Evolutionary conservation across 192 early-diverging fungal genomes (phyloP).

Genomic region (Phycomyces blakesleeanus): DNA sequence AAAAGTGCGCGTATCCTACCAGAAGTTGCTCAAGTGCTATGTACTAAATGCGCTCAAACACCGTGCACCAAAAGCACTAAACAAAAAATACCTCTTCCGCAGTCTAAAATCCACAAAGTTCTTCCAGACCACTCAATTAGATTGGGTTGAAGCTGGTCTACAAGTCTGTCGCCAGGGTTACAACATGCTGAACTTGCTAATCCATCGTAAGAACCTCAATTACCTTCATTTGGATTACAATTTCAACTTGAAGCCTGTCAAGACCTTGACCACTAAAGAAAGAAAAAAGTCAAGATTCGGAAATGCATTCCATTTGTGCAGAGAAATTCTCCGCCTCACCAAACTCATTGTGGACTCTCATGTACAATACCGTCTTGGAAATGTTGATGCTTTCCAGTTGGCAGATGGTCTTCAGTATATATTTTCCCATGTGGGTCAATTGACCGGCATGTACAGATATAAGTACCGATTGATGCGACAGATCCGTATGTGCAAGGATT

Average conservation of each 20-base stretch:
- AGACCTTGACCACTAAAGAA: conserved; percentile 98
- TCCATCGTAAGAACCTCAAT: conserved; percentile 97
- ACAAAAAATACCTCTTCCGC: conserved; percentile 92
- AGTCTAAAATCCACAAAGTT: conserved; percentile 97
- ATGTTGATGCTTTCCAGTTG: conserved; percentile 98
- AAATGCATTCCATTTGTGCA: conserved; percentile 93
- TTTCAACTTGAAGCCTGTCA: conserved; percentile 98
- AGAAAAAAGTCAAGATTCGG: conserved; percentile 98
- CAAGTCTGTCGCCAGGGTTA: conserved; percentile 98
- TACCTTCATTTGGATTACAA: conserved; percentile 99
- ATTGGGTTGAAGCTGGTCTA: conserved; percentile 99
- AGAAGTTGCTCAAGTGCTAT: conserved; percentile 96
- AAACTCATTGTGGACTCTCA: conserved; percentile 97
- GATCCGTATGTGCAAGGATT: conserved; percentile 75
- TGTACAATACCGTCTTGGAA: conserved; percentile 96
- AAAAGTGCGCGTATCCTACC: conserved; percentile 98
- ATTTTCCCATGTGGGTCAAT: conserved; percentile 97
- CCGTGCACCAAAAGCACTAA: conserved; percentile 82
- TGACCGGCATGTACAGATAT: conserved; percentile 99
- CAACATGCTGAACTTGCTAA: conserved; percentile 98
- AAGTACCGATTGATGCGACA: conserved; percentile 98
- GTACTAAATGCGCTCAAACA: conserved; percentile 89
- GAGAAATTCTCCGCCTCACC: conserved; percentile 94
- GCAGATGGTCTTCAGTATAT: conserved; percentile 98
- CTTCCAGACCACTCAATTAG: conserved; percentile 96